Evolutionary conservation across 1,284 basidiomycete species (phyloP).

Genomic region (Albatrellus sp.): DNA sequence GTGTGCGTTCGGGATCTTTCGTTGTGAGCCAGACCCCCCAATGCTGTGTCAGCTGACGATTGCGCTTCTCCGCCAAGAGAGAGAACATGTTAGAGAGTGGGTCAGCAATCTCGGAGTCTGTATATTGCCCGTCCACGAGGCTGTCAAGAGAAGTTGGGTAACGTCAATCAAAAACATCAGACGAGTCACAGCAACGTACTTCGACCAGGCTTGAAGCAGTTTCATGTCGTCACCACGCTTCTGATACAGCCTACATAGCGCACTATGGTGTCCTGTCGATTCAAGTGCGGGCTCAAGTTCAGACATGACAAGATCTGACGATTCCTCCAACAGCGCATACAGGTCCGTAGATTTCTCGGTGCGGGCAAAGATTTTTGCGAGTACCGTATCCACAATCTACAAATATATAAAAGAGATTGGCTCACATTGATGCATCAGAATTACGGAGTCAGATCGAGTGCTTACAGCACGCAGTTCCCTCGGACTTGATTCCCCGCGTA

Average conservation of each 20-base stretch:
- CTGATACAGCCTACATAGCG: slow-evolving; percentile 53
- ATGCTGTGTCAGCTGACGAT: slow-evolving; percentile 48
- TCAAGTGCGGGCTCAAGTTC: slow-evolving; percentile 58
- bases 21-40: slow-evolving; percentile 78
- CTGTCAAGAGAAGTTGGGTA: slow-evolving; percentile 25
- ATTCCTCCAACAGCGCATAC: slow-evolving; percentile 43
- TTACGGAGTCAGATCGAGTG: background rate
- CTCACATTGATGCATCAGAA: background rate
- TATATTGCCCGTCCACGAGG: slow-evolving; percentile 58
- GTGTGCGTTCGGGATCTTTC: slow-evolving; percentile 53
- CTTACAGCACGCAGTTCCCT: slow-evolving; percentile 10
- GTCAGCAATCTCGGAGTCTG: slow-evolving; percentile 53
- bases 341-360: slow-evolving; percentile 53
- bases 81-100: slow-evolving; percentile 59
- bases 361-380: slow-evolving; percentile 63
- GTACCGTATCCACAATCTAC: slow-evolving; percentile 73
- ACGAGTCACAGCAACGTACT: slow-evolving; percentile 32
- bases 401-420: background rate
- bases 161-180: background rate
- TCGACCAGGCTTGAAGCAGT: slow-evolving; percentile 57
- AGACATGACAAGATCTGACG: slow-evolving; percentile 43
- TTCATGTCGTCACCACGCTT: slow-evolving; percentile 44
- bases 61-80: slow-evolving; percentile 47
- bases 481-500: slow-evolving; percentile 6
- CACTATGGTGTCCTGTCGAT: slow-evolving; percentile 41